Percentiles rank a stretch among this genome's conserved stretches.
phyloP scores from a whole-genome alignment of 1,284 basidiomycete species.

The Phellopilus nigrolimitatus region DNA sequence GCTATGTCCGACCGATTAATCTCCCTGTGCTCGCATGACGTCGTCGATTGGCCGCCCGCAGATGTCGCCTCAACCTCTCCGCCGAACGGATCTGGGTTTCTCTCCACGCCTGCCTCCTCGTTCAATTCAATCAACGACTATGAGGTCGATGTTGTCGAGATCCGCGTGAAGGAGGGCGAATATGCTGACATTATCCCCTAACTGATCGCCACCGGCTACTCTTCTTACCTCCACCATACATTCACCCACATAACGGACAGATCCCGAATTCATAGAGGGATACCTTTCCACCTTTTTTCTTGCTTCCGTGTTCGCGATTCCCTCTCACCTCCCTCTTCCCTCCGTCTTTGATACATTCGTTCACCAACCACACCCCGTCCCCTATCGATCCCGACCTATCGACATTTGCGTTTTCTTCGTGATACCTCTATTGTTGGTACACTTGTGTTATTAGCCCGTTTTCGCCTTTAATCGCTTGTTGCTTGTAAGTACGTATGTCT shows the following conservation, averaged over 20 bases:
- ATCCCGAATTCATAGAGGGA: background rate
- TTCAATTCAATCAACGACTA: constrained; percentile 60
- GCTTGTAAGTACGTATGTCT: too few relatives aligned
- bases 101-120: constrained; percentile 64
- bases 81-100: constrained; percentile 57
- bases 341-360: background rate
- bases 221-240: background rate
- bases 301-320: background rate
- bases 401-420: background rate
- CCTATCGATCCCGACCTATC: background rate
- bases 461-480: background rate
- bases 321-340: background rate
- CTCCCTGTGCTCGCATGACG: constrained; percentile 16
- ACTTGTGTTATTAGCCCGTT: constrained; percentile 1
- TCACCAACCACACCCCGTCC: background rate
- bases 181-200: constrained; percentile 69
- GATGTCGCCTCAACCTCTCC: constrained; percentile 80
- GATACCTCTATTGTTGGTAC: background rate
- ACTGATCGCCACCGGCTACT: background rate
- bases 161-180: constrained; percentile 72
- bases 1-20: constrained; percentile 33
- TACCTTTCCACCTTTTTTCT: background rate
- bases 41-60: constrained; percentile 41
- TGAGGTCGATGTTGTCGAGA: constrained; percentile 81
- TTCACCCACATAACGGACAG: background rate